These are phyloP conservation scores for Russula sp. DNA, from an alignment of 768 basidiomycete species.

Conservation along the genomic window DNA sequence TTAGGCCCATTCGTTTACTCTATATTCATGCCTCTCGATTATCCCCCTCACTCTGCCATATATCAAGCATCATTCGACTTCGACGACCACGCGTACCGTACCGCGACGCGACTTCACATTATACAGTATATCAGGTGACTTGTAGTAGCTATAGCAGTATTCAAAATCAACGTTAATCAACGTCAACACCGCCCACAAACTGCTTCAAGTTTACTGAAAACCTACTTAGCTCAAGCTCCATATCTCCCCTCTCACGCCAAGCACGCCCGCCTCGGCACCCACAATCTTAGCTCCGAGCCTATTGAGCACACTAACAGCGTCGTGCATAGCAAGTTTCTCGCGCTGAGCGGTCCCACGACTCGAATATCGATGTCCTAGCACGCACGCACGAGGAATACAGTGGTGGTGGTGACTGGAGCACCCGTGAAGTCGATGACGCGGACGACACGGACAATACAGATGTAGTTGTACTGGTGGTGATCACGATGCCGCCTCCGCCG, in stretches of 20 bases:
- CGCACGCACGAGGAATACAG: constrained; percentile 29
- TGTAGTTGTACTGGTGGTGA: not conserved
- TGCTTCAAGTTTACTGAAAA: not conserved
- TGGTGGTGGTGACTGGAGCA: constrained; percentile 8
- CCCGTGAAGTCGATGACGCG: not conserved
- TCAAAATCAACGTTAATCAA: no score
- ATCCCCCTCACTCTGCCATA: no score
- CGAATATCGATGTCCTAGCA: constrained; percentile 29
- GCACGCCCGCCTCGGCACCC: constrained; percentile 14
- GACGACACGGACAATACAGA: constrained; percentile 5
- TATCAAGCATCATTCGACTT: no score
- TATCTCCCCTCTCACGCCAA: constrained; percentile 28
- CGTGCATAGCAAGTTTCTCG: constrained; percentile 28
- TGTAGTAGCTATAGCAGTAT: no score
- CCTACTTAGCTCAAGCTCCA: constrained; percentile 31
- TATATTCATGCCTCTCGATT: no score
- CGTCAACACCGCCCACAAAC: not conserved
- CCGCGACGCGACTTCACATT: no score
- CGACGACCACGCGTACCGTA: no score
- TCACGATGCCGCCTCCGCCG: not conserved
- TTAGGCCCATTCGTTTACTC: no score
- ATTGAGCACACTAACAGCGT: constrained; percentile 25
- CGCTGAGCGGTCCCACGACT: constrained; percentile 27
- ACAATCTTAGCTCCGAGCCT: constrained; percentile 24
- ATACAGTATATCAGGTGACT: no score